Conservation (phyloP, 192 early-diverging fungal genomes). For the Backusella liffmaniae region DNA sequence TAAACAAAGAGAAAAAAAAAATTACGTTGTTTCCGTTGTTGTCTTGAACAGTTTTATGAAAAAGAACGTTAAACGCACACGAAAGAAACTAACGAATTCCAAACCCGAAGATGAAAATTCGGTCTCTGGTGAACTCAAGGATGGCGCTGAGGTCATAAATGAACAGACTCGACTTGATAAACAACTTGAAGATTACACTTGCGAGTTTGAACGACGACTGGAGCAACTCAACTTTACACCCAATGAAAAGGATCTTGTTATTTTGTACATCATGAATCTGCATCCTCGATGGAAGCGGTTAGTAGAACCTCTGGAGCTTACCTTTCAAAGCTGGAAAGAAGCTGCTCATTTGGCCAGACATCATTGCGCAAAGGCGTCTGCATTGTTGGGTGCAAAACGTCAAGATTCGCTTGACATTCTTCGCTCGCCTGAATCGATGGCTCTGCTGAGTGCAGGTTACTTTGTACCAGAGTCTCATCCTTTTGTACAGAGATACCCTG, state of each 20-base stretch:
- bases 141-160: not conserved
- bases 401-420: conserved; percentile 2
- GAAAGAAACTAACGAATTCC: conserved; percentile 1
- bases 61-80: not conserved
- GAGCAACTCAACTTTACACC: not conserved
- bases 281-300: conserved; percentile 24
- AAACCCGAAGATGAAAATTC: not conserved
- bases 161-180: conserved; percentile 4
- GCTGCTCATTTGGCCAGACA: conserved; percentile 1
- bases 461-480: conserved; percentile 3
- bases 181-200: conserved; percentile 15
- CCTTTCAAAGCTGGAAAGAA: not conserved
- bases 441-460: conserved; percentile 7
- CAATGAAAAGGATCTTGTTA: conserved; percentile 2
- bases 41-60: not conserved
- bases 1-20: not conserved
- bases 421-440: not conserved
- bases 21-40: not conserved
- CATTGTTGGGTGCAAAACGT: not conserved
- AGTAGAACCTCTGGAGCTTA: conserved; percentile 15
- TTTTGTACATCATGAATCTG: conserved; percentile 26
- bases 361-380: conserved; percentile 14
- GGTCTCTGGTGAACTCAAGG: not conserved
- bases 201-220: not conserved
- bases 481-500: not conserved